Evolutionary conservation across 2,329 filamentous ascomycete species (phyloP).

Genomic region (Cladorrhinum sp.): DNA sequence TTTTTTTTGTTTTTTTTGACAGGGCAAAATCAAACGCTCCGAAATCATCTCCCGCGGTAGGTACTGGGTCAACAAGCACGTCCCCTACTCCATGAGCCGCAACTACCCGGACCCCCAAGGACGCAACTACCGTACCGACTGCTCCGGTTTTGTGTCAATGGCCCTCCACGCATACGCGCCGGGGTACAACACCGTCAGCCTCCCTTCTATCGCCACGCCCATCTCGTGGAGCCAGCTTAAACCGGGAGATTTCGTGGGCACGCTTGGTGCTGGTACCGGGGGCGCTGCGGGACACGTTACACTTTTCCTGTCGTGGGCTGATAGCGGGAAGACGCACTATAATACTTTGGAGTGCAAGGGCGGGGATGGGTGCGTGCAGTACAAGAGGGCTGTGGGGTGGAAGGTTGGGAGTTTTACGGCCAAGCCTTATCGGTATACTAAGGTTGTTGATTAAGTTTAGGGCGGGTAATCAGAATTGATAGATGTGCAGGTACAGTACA

Average conservation of each 20-base stretch:
- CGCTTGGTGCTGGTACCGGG: conserved; percentile 16
- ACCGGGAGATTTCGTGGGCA: conserved; percentile 19
- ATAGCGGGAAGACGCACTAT: conserved; percentile 2
- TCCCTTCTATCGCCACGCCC: conserved; percentile 8
- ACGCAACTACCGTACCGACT: conserved; percentile 20
- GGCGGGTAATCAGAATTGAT: no score
- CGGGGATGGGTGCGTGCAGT: conserved; percentile 13
- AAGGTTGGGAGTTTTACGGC: conserved; percentile 9
- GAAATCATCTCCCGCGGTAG: conserved; percentile 18
- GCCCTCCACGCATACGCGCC: conserved; percentile 16
- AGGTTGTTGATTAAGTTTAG: conserved; percentile 4
- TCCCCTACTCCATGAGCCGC: conserved; percentile 17
- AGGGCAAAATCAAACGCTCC: conserved; percentile 13
- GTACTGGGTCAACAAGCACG: conserved; percentile 12
- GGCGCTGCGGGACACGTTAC: conserved; percentile 16
- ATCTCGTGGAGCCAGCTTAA: conserved; percentile 14
- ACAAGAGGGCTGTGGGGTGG: conserved; percentile 10
- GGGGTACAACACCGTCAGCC: conserved; percentile 18
- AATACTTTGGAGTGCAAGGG: conserved; percentile 18
- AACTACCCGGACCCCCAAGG: conserved; percentile 16
- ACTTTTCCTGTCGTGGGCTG: conserved; percentile 15
- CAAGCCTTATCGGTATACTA: conserved; percentile 19
- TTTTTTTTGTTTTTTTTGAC: no score
- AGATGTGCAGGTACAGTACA: no score
- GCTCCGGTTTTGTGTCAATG: conserved; percentile 20